These are phyloP conservation scores for Phaeomoniella chlamydospora DNA, from an alignment of 2,329 filamentous ascomycete genomes.

Conservation along the genomic window DNA sequence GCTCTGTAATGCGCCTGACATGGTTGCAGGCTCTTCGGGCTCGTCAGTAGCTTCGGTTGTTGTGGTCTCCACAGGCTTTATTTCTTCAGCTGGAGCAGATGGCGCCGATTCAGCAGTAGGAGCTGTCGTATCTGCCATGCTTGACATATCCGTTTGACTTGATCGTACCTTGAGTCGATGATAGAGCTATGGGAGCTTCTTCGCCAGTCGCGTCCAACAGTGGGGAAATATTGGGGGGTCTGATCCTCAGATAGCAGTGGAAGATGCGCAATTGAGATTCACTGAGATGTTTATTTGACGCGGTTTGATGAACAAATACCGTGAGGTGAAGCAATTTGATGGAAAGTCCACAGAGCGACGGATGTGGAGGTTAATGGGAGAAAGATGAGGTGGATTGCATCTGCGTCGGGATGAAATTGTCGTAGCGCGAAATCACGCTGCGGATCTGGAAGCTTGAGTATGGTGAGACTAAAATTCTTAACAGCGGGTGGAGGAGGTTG, in stretches of 20 bases:
- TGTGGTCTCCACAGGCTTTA: not conserved
- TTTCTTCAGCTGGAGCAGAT: not conserved
- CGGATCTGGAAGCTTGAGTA: not conserved
- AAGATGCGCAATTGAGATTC: not conserved
- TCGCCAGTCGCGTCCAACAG: constrained; percentile 12
- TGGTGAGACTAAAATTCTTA: not conserved
- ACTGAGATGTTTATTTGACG: not conserved
- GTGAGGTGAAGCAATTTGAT: not conserved
- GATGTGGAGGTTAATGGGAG: not conserved
- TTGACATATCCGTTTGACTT: not conserved
- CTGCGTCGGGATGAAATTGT: not conserved
- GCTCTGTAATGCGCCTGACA: constrained; percentile 1
- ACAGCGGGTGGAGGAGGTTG: constrained; percentile 1
- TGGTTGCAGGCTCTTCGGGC: not conserved
- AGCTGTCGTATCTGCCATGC: not conserved
- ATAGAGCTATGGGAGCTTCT: constrained; percentile 1
- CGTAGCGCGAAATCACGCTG: not conserved
- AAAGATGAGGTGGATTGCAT: constrained; percentile 1
- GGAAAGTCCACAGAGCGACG: not conserved
- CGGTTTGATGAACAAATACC: not conserved
- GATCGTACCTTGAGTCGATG: not conserved
- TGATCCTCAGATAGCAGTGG: not conserved
- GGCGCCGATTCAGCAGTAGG: too few relatives aligned
- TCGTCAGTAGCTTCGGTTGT: not conserved
- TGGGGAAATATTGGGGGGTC: constrained; percentile 8